Evolutionary conservation across 2,329 filamentous ascomycete genomes (phyloP).

Genomic region (Trichophaea hybrida): DNA sequence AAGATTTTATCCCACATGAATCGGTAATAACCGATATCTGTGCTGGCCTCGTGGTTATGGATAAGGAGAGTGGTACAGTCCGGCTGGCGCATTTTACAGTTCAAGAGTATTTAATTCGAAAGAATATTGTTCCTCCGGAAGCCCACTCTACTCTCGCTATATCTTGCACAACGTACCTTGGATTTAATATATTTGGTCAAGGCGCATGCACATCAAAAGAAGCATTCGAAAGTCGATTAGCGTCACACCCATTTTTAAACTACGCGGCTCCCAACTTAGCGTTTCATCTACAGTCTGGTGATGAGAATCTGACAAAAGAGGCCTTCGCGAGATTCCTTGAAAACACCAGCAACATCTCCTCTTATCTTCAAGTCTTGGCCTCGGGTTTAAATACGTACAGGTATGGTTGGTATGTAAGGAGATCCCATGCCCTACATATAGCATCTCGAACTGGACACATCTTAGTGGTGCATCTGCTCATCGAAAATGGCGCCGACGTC

Average conservation of each 20-base stretch:
- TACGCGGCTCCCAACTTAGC: constrained; percentile 2
- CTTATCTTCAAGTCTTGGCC: constrained; percentile 1
- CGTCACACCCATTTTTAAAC: constrained; percentile 3
- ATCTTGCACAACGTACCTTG: constrained; percentile 5
- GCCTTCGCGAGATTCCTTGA: not conserved
- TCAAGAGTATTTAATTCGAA: constrained; percentile 27
- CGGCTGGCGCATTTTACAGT: constrained; percentile 28
- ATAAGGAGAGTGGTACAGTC: constrained; percentile 25
- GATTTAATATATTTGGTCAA: not conserved
- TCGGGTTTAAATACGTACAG: not conserved
- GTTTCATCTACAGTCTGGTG: not conserved
- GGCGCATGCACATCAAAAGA: constrained; percentile 7
- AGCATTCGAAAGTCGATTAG: not conserved
- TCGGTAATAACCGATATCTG: constrained; percentile 23
- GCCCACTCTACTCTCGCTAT: not conserved
- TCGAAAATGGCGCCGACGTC: no score
- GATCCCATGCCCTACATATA: not conserved
- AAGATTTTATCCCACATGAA: not conserved
- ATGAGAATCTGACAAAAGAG: not conserved
- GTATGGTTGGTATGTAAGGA: not conserved
- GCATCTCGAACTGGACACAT: not conserved
- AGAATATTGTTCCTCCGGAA: not conserved
- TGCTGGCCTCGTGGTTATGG: constrained; percentile 27
- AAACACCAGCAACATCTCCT: not conserved
- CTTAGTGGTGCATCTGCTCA: not conserved